Percentiles rank a stretch among this genome's conserved stretches.
These are phyloP conservation scores for Candida loeiensis DNA, from an alignment of 805 yeast species.

Conservation along the genomic window DNA sequence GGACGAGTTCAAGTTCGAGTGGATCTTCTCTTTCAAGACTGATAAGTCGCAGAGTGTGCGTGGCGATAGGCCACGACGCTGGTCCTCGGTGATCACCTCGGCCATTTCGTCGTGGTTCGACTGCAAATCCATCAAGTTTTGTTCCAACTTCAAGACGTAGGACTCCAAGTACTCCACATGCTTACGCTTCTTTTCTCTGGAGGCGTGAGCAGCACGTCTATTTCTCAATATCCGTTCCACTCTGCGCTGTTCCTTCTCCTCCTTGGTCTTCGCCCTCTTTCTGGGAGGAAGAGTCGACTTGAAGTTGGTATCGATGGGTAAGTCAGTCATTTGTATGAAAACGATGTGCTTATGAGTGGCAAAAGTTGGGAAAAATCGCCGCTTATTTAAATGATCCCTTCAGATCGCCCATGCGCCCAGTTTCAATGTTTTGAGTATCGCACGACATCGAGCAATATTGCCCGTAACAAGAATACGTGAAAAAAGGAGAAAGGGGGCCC, in stretches of 20 bases:
- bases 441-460: constrained; percentile 1
- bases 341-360: constrained; percentile 1
- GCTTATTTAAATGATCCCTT: constrained; percentile 1
- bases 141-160: constrained; percentile 45
- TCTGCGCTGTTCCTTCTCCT: constrained; percentile 95
- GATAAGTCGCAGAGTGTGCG: constrained; percentile 15
- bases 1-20: constrained; percentile 19
- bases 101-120: constrained; percentile 22
- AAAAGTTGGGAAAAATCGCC: constrained; percentile 1
- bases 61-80: constrained; percentile 9
- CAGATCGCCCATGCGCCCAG: constrained; percentile 6
- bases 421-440: not conserved
- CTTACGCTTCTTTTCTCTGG: constrained; percentile 91
- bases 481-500: not conserved
- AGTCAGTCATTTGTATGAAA: constrained; percentile 8
- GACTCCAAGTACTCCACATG: constrained; percentile 83
- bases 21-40: constrained; percentile 26
- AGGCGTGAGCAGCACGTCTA: constrained; percentile 96
- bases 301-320: constrained; percentile 19
- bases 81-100: constrained; percentile 12
- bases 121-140: constrained; percentile 24
- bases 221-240: constrained; percentile 90
- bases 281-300: constrained; percentile 77
- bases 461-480: not conserved
- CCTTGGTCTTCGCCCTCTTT: constrained; percentile 93